These are phyloP conservation scores for Arachis stenosperma DNA, from an alignment of 306 rosid genomes.

Conservation along the genomic window DNA sequence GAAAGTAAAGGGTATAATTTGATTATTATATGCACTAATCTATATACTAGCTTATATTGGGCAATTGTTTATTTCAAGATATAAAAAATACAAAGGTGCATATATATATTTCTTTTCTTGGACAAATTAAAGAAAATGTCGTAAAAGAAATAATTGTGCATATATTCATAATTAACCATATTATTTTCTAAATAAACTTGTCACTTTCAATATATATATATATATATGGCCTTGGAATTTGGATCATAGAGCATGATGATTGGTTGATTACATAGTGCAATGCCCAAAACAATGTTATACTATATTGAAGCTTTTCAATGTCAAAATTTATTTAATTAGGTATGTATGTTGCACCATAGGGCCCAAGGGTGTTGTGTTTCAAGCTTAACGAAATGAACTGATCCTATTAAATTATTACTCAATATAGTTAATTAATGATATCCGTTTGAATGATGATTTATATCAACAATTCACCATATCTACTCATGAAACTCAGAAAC, in stretches of 20 bases:
- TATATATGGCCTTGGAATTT: no score
- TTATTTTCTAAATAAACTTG: no score
- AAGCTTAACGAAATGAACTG: background rate
- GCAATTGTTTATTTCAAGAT: no score
- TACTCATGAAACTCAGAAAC: conserved; percentile 8
- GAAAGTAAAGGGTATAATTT: conserved; percentile 4
- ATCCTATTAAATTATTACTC: background rate
- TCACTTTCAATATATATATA: no score
- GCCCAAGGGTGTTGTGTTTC: conserved; percentile 2
- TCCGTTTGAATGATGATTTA: conserved; percentile 18
- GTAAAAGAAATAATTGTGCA: no score
- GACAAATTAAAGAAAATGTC: no score
- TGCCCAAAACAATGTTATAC: background rate
- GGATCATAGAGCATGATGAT: background rate
- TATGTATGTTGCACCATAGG: background rate
- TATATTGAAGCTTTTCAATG: background rate
- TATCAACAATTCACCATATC: background rate
- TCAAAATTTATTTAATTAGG: background rate
- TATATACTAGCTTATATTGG: no score
- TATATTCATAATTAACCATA: no score
- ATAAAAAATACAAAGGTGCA: no score
- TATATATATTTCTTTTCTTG: no score
- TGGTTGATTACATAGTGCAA: background rate
- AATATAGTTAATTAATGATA: background rate
- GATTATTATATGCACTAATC: conserved; percentile 6